Evolutionary conservation across 352 stramenopile genomes (phyloP), one percentile per base, ranked within the genome.

Genomic region (Globisporangium middletonii): DNA sequence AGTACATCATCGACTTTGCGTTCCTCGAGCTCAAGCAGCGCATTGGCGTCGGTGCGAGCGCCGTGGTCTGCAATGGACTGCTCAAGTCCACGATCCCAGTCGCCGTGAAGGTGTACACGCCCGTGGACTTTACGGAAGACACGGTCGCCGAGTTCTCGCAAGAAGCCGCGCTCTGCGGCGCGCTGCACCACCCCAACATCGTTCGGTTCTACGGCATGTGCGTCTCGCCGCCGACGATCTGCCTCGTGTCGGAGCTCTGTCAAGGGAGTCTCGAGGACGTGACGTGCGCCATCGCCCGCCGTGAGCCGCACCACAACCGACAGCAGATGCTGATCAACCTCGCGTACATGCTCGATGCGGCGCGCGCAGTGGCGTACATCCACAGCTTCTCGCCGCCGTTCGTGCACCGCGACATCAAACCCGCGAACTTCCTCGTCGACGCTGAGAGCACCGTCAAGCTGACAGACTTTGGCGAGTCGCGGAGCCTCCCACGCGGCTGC

Each of bases 401-500:
- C 63, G 53, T 93, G 13, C 81, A 92, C 42, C 79, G 82, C 5
- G 81, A 92, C 58, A 88, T 93, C 59, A 90, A 89, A 33, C 79
- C 81, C 0, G 68, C 63, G 33, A 93, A 89, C 64, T 92, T 91
- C 55, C 64, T 92, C 1, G 69, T 93, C 13, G 77, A 88, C 63
- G 57, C 57, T 0, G 64, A 86, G 30, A 67, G 62, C 44, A 80
- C 51, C 3, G 73, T 86, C 63, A 89, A 87, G 47, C 66, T 88
- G 19, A 88, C 79, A 3, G 77, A 89, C 55, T 89, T 89, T 62
- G 79, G 79, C 23, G 78, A 88, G 51, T 86, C 78, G 12, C 70
- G 78, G 0, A 75, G 71, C 27, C 62, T 81, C 12, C 74, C 71
- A 44, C 69, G 75, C 12, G 61, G 55, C 1, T 67, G 73, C 16